Percentiles rank a stretch among this genome's conserved stretches.
Evolutionary conservation across 139 green algal genomes (phyloP).

Genomic region (Spirogloea muscicola): DNA sequence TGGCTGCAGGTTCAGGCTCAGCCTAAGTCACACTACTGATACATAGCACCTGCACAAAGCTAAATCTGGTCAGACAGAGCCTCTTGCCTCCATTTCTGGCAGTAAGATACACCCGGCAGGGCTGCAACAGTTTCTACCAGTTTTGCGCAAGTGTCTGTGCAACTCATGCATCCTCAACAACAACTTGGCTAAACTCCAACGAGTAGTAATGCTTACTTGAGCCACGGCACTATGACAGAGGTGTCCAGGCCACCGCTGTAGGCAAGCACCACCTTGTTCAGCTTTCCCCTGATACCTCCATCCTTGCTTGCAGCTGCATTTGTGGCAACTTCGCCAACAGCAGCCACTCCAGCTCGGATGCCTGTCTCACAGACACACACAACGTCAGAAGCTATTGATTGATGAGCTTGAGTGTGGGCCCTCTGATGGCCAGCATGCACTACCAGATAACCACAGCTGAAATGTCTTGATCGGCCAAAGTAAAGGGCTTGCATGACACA

Average conservation of each 20-base stretch:
- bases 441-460: no score
- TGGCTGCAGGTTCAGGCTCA: not conserved
- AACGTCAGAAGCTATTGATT: no score
- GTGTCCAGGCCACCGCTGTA: constrained; percentile 95
- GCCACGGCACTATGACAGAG: constrained; percentile 98
- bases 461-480: no score
- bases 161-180: not conserved
- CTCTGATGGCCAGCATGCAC: no score
- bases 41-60: no score
- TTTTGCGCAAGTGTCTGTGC: not conserved
- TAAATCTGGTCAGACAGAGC: no score
- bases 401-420: no score
- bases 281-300: constrained; percentile 32
- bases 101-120: not conserved
- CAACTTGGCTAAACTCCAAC: not conserved
- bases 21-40: not conserved
- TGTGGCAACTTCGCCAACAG: no score
- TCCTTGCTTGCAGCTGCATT: no score
- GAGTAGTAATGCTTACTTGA: constrained; percentile 51
- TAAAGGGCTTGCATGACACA: no score
- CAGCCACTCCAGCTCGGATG: no score
- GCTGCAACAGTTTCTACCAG: not conserved
- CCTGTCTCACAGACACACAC: no score
- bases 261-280: constrained; percentile 89
- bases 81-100: not conserved